phyloP scores from a whole-genome alignment of 202 grass and related monocot species.

The Digitaria exilis region DNA sequence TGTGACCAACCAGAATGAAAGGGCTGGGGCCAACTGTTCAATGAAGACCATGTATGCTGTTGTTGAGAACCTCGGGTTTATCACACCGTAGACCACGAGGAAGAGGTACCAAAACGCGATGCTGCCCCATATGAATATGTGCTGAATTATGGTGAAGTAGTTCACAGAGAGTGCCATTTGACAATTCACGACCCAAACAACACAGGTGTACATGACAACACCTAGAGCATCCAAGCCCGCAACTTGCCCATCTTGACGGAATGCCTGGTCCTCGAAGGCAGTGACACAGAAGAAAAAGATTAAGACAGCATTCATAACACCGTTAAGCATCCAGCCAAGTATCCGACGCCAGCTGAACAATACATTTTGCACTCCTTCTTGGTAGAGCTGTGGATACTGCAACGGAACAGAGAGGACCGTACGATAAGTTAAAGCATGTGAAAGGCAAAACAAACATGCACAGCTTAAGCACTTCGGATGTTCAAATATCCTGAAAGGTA shows the following conservation, averaged over 20 bases:
- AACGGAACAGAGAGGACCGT: conserved; percentile 29
- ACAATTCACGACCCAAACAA: conserved; percentile 97
- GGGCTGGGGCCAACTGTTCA: conserved; percentile 72
- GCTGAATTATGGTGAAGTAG: conserved; percentile 95
- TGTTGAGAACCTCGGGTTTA: conserved; percentile 54
- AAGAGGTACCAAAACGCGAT: conserved; percentile 90
- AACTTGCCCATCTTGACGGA: conserved; percentile 70
- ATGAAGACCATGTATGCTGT: conserved; percentile 78
- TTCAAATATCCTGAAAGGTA: conserved; percentile 22
- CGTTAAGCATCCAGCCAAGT: conserved; percentile 83
- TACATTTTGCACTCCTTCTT: conserved; percentile 91
- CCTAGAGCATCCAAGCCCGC: conserved; percentile 68
- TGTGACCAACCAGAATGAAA: conserved; percentile 80
- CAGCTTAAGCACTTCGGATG: neutral
- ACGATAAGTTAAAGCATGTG: conserved; percentile 2
- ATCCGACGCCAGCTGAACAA: conserved; percentile 88
- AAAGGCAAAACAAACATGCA: neutral
- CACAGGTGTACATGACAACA: conserved; percentile 83
- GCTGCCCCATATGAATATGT: conserved; percentile 96
- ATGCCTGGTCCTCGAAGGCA: conserved; percentile 65
- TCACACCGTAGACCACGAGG: conserved; percentile 67
- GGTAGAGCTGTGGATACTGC: conserved; percentile 91
- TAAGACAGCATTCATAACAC: conserved; percentile 67
- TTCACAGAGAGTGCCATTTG: conserved; percentile 91
- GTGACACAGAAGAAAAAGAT: conserved; percentile 91